Evolutionary conservation across 2,329 filamentous ascomycete species (phyloP).

Genomic region (Cryphonectria radicalis): DNA sequence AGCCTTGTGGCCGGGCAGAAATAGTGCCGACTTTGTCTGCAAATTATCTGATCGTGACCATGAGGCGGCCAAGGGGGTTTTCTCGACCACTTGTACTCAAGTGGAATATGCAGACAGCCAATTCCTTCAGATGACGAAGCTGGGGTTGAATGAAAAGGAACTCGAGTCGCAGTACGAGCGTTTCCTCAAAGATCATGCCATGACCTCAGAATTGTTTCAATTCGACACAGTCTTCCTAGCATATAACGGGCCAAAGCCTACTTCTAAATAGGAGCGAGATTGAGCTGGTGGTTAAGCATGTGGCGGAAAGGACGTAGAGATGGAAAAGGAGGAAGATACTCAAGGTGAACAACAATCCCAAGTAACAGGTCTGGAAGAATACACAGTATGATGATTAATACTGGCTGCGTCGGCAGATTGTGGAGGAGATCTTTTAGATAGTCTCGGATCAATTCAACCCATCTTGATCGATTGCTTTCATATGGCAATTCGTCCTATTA

Average conservation of each 20-base stretch:
- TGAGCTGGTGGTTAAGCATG: no score
- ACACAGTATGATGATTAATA: no score
- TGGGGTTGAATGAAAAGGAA: background rate
- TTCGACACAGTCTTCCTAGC: background rate
- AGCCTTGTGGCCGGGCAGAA: background rate
- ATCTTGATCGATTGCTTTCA: no score
- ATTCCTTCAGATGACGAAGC: background rate
- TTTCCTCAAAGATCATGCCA: background rate
- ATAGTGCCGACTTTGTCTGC: background rate
- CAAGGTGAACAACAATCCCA: no score
- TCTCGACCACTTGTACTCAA: background rate
- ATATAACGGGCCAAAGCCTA: background rate
- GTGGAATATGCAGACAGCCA: background rate
- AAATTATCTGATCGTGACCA: slow-evolving; percentile 1
- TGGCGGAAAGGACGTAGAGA: background rate
- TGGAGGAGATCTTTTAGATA: background rate
- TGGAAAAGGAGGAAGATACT: background rate
- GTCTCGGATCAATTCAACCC: background rate
- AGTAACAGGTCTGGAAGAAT: no score
- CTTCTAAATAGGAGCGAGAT: background rate
- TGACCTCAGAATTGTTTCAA: no score
- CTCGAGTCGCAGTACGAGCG: background rate
- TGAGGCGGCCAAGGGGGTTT: background rate
- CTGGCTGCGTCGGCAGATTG: no score
- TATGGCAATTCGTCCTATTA: no score